Conservation (phyloP, 768 basidiomycete species). For the Tylopilus plumbeoviolaceoides region DNA sequence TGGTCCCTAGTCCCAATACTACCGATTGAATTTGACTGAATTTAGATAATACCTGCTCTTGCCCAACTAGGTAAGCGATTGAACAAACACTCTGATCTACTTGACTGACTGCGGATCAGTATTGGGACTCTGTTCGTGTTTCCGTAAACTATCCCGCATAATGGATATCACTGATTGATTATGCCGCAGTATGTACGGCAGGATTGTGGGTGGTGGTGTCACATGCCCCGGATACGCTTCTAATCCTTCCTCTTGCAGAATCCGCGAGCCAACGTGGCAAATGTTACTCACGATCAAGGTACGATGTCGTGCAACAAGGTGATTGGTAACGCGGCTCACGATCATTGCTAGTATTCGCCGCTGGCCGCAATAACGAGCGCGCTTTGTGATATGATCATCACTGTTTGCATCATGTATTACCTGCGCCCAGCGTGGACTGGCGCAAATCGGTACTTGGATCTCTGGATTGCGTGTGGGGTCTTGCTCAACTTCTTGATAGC, state of each 20-base stretch:
- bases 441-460: background rate
- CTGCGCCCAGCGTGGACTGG: background rate
- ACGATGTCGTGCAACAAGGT: background rate
- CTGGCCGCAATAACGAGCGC: constrained; percentile 13
- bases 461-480: background rate
- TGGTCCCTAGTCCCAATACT: background rate
- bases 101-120: constrained; percentile 1
- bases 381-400: constrained; percentile 21
- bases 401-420: constrained; percentile 8
- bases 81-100: background rate
- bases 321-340: background rate
- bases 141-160: background rate
- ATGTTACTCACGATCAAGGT: constrained; percentile 5
- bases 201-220: constrained; percentile 3
- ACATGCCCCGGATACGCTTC: too few relatives aligned
- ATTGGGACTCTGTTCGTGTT: constrained; percentile 14
- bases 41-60: constrained; percentile 3
- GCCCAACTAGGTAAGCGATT: constrained; percentile 13
- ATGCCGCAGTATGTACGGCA: constrained; percentile 1
- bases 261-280: constrained; percentile 6
- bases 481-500: background rate
- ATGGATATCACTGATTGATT: background rate
- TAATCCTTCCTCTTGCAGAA: constrained; percentile 3
- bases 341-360: constrained; percentile 3
- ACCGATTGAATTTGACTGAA: background rate